Evolutionary conservation across 192 early-diverging fungal species (phyloP).

Genomic region (Coemansia sp.): DNA sequence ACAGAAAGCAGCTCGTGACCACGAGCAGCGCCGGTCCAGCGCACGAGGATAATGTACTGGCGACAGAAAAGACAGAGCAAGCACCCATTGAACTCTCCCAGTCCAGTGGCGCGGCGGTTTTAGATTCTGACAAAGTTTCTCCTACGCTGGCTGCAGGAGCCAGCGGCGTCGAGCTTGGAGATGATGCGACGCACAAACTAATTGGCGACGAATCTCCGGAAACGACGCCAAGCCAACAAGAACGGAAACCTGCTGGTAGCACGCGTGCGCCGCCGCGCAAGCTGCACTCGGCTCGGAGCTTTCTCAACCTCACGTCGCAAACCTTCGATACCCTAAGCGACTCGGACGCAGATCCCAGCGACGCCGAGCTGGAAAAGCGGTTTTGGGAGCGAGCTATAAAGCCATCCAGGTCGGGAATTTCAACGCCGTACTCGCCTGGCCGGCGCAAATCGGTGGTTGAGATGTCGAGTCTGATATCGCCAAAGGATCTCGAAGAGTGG

Average conservation of each 20-base stretch:
- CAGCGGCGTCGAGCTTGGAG: too few species aligned
- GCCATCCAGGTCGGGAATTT: slow-evolving; percentile 31
- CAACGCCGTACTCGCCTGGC: slow-evolving; percentile 42
- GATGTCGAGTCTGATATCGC: slow-evolving; percentile 39
- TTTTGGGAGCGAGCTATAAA: slow-evolving; percentile 52
- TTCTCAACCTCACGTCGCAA: slow-evolving; percentile 20
- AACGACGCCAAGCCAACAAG: too few species aligned
- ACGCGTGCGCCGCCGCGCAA: slow-evolving; percentile 20
- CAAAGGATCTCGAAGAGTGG: slow-evolving; percentile 44
- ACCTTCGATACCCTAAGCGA: slow-evolving; percentile 32
- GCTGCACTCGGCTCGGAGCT: slow-evolving; percentile 16
- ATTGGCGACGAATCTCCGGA: too few species aligned
- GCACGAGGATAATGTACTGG: too few species aligned
- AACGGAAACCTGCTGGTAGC: background rate
- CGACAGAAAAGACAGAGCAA: too few species aligned
- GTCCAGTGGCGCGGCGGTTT: too few species aligned
- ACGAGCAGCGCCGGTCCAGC: background rate
- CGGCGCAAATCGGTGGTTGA: slow-evolving; percentile 41
- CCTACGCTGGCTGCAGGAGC: too few species aligned
- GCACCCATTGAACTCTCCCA: too few species aligned
- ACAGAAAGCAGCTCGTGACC: background rate
- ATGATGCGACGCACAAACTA: too few species aligned
- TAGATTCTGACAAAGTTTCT: too few species aligned
- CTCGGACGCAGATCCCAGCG: slow-evolving; percentile 29
- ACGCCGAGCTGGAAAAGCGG: slow-evolving; percentile 29